Evolutionary conservation across 371 early-diverging fungal genomes (phyloP).

Genomic region (Nematocida homosporus): DNA sequence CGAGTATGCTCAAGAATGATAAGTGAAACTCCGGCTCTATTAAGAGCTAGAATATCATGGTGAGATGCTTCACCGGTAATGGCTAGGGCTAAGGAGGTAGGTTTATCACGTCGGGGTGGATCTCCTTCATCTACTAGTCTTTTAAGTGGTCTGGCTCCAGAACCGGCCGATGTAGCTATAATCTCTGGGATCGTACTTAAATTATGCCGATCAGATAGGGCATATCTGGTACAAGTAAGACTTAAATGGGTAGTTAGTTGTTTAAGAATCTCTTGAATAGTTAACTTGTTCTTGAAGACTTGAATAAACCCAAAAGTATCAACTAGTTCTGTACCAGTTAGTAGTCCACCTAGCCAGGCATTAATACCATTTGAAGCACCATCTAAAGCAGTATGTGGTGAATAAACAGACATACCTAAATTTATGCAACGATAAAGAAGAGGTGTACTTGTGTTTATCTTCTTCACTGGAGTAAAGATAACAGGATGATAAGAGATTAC

Average conservation of each 20-base stretch:
- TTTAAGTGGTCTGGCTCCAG: constrained; percentile 73
- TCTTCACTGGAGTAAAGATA: constrained; percentile 79
- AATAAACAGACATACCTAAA: constrained; percentile 80
- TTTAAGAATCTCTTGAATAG: constrained; percentile 27
- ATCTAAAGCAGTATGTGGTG: constrained; percentile 92
- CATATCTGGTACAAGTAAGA: constrained; percentile 4
- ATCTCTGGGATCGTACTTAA: constrained; percentile 21
- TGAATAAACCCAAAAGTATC: constrained; percentile 16
- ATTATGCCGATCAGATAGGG: neutral
- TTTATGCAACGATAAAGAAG: constrained; percentile 76
- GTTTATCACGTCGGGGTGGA: constrained; percentile 27
- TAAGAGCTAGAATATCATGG: constrained; percentile 78
- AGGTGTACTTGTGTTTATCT: constrained; percentile 75
- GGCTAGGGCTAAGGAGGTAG: constrained; percentile 71
- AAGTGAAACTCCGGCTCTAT: constrained; percentile 74
- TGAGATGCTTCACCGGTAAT: constrained; percentile 90
- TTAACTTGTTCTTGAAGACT: constrained; percentile 26
- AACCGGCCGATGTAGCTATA: constrained; percentile 72
- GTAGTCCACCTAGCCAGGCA: constrained; percentile 28
- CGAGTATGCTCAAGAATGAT: constrained; percentile 85
- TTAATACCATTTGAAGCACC: constrained; percentile 64
- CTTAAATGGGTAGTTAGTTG: neutral
- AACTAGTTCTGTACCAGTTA: constrained; percentile 3
- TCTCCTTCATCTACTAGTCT: constrained; percentile 84
- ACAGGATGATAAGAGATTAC: constrained; percentile 84